Evolutionary conservation across 495 filamentous ascomycete genomes (phyloP).

Genomic region (Penicillium longicatenatum): DNA sequence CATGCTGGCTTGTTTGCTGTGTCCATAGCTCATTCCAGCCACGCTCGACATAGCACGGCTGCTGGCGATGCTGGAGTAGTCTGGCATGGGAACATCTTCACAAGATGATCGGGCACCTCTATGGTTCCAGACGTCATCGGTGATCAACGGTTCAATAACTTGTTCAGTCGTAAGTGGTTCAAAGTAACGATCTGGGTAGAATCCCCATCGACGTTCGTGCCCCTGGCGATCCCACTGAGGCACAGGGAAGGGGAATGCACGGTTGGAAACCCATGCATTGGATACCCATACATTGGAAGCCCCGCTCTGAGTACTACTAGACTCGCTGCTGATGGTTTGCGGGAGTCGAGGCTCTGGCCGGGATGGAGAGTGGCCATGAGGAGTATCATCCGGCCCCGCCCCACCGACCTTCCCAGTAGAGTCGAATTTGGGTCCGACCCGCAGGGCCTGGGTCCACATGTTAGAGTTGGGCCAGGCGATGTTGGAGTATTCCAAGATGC

Average conservation of each 20-base stretch:
- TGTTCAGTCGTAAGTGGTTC: slow-evolving; percentile 35
- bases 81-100: slow-evolving; percentile 57
- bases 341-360: slow-evolving; percentile 25
- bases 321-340: slow-evolving; percentile 17
- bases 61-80: slow-evolving; percentile 47
- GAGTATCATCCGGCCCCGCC: slow-evolving; percentile 37
- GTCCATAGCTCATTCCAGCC: slow-evolving; percentile 47
- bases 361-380: slow-evolving; percentile 55
- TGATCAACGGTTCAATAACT: slow-evolving; percentile 30
- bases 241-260: slow-evolving; percentile 25
- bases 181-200: slow-evolving; percentile 39
- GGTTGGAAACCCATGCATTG: slow-evolving; percentile 19
- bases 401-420: slow-evolving; percentile 25
- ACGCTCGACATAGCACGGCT: slow-evolving; percentile 48
- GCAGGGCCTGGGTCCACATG: slow-evolving; percentile 64
- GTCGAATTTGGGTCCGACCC: slow-evolving; percentile 39
- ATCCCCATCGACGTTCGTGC: slow-evolving; percentile 17
- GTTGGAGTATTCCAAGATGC: slow-evolving; percentile 71
- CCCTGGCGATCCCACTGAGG: slow-evolving; percentile 16
- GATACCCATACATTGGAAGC: slow-evolving; percentile 5
- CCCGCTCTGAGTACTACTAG: slow-evolving; percentile 14
- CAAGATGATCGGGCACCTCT: slow-evolving; percentile 44
- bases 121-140: slow-evolving; percentile 36
- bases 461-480: slow-evolving; percentile 80
- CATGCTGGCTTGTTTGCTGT: slow-evolving; percentile 48